Percentiles rank a stretch among this genome's conserved stretches.
These are phyloP conservation scores for Trebouxia sp. DNA, from an alignment of 139 green algal species.

Conservation along the genomic window DNA sequence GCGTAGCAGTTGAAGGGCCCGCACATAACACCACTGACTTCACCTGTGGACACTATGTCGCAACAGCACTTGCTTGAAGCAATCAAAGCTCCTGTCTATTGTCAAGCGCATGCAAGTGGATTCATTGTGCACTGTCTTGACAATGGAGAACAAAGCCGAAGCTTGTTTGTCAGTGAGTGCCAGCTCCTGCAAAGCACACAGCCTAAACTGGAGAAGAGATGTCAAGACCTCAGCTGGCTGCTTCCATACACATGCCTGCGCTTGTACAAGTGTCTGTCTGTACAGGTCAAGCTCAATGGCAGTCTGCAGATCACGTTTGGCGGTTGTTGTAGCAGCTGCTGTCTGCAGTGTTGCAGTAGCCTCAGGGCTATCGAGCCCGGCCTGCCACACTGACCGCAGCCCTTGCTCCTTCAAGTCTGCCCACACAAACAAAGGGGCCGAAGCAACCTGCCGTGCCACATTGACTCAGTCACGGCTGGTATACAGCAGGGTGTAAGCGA, in stretches of 20 bases:
- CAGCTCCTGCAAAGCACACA: background rate
- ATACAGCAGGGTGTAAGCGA: no score
- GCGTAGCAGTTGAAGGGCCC: no score
- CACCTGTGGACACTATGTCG: constrained; percentile 63
- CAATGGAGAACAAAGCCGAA: constrained; percentile 55
- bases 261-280: constrained; percentile 31
- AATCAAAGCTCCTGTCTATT: constrained; percentile 55
- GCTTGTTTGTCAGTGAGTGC: constrained; percentile 33
- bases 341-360: background rate
- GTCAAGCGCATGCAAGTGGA: constrained; percentile 40
- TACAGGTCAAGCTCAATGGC: constrained; percentile 43
- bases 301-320: background rate
- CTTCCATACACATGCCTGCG: constrained; percentile 19
- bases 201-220: background rate
- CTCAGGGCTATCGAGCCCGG: background rate
- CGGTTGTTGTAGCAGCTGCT: background rate
- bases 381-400: background rate
- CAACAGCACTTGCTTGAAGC: constrained; percentile 60
- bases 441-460: background rate
- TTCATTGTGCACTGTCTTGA: constrained; percentile 54
- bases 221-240: background rate
- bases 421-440: background rate
- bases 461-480: no score
- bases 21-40: background rate
- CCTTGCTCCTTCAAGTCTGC: background rate